A percentile compares a stretch with the other conserved stretches of the same genome.
Conservation (phyloP, 768 basidiomycete species). For the Paxillus ammoniavirescens region DNA sequence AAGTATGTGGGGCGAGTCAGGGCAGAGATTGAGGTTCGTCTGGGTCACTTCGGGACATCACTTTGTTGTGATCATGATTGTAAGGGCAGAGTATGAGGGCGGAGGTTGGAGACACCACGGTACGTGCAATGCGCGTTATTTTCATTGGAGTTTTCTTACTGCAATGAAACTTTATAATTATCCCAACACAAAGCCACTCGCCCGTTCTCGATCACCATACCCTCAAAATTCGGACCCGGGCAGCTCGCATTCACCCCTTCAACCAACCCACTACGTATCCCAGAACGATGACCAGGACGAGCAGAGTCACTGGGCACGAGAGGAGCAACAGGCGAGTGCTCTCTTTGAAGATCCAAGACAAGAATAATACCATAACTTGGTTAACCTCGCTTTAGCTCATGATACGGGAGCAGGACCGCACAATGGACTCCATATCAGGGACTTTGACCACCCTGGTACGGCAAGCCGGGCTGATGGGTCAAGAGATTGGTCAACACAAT, state of each 20-base stretch:
- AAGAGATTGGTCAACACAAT: conserved; percentile 88
- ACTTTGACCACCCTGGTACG: conserved; percentile 81
- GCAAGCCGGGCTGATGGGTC: conserved; percentile 94
- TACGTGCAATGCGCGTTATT: conserved; percentile 4
- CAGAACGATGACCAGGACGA: conserved; percentile 53
- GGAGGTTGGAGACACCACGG: conserved; percentile 43
- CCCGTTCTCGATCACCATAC: conserved; percentile 16
- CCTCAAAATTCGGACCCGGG: conserved; percentile 13
- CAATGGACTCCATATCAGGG: conserved; percentile 84
- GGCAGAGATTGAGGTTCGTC: conserved; percentile 73
- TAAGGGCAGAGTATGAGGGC: conserved; percentile 74
- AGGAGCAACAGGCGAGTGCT: conserved; percentile 77
- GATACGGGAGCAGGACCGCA: conserved; percentile 84
- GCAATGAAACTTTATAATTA: neutral
- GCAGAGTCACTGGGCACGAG: conserved; percentile 75
- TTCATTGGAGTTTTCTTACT: neutral
- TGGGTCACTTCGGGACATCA: conserved; percentile 5
- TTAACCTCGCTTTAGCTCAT: conserved; percentile 56
- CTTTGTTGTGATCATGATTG: conserved; percentile 16
- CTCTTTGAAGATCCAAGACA: neutral
- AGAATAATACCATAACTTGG: neutral
- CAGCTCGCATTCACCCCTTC: conserved; percentile 15
- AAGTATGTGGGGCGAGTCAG: conserved; percentile 75
- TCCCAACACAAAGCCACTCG: neutral
- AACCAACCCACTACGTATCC: conserved; percentile 7